Conservation (phyloP, 176 grass and related monocot genomes). For the Miscanthus lutarioriparius region DNA sequence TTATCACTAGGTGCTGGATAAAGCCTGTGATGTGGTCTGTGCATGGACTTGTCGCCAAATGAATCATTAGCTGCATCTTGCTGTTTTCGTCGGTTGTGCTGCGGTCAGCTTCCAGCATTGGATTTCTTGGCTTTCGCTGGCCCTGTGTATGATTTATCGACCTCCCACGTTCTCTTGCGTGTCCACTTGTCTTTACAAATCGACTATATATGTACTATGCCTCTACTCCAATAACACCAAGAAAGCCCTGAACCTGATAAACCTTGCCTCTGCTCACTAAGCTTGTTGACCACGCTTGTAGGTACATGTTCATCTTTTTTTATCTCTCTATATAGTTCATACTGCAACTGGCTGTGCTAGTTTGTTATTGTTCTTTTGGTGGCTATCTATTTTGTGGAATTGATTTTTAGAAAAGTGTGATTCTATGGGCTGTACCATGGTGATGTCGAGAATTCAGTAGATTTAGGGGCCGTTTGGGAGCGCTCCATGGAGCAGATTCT, state of each 20-base stretch:
- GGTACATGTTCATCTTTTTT: constrained; percentile 8
- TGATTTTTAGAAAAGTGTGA: neutral
- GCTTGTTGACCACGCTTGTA: neutral
- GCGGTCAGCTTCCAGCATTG: neutral
- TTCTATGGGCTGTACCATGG: neutral
- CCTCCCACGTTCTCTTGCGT: neutral
- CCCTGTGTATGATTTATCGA: neutral
- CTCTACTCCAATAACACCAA: neutral
- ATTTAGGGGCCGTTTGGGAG: too few species aligned
- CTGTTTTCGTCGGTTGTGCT: neutral
- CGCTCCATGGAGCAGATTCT: too few species aligned
- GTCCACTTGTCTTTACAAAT: neutral
- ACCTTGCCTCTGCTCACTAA: neutral
- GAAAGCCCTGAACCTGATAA: neutral
- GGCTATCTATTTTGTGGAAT: neutral
- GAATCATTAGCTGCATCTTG: neutral
- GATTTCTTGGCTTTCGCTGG: neutral
- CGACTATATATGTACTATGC: constrained; percentile 12
- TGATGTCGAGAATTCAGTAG: neutral
- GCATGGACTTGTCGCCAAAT: constrained; percentile 25
- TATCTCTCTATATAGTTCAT: neutral
- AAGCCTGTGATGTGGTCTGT: neutral
- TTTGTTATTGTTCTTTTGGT: constrained; percentile 3
- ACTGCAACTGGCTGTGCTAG: neutral
- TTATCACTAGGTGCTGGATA: neutral